Conservation (phyloP, 129 eudicot species). For the Ambrosia trifida region DNA sequence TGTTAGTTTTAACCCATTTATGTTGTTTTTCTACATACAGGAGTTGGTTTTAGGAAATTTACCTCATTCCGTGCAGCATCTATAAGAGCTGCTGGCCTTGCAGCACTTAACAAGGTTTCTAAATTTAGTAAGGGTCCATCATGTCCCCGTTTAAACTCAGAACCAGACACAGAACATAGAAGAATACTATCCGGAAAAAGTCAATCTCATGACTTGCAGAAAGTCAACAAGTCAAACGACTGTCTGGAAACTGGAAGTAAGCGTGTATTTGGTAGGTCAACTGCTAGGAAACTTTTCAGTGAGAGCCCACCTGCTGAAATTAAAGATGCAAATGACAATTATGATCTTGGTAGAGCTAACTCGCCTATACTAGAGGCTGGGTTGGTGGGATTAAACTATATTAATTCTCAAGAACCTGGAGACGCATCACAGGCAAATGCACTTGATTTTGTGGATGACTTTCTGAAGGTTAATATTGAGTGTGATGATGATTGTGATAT, state of each 20-base stretch:
- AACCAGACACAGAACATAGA: constrained; percentile 28
- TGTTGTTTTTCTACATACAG: constrained; percentile 24
- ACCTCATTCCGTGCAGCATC: constrained; percentile 69
- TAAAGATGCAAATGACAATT: constrained; percentile 25
- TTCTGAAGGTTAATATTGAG: constrained; percentile 60
- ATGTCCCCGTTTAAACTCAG: constrained; percentile 21
- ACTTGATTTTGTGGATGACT: constrained; percentile 78
- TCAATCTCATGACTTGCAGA: constrained; percentile 29
- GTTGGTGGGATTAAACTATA: constrained; percentile 72
- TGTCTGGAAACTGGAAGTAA: constrained; percentile 26
- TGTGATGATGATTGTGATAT: constrained; percentile 29
- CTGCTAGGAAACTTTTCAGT: constrained; percentile 64
- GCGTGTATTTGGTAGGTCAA: constrained; percentile 44
- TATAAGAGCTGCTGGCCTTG: constrained; percentile 65
- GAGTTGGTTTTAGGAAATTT: constrained; percentile 38
- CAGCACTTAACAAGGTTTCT: constrained; percentile 55
- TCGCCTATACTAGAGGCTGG: constrained; percentile 29
- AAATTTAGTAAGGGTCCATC: constrained; percentile 33
- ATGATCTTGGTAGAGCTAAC: constrained; percentile 15
- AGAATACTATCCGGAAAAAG: constrained; percentile 30
- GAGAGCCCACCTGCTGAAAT: constrained; percentile 45
- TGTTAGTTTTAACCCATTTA: neutral
- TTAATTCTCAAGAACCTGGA: constrained; percentile 93
- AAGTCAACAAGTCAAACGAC: constrained; percentile 27
- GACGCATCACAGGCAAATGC: constrained; percentile 87